Base-by-base conservation (phyloP, 2,329 filamentous ascomycete genomes). In the Colletotrichum tanaceti region DNA sequence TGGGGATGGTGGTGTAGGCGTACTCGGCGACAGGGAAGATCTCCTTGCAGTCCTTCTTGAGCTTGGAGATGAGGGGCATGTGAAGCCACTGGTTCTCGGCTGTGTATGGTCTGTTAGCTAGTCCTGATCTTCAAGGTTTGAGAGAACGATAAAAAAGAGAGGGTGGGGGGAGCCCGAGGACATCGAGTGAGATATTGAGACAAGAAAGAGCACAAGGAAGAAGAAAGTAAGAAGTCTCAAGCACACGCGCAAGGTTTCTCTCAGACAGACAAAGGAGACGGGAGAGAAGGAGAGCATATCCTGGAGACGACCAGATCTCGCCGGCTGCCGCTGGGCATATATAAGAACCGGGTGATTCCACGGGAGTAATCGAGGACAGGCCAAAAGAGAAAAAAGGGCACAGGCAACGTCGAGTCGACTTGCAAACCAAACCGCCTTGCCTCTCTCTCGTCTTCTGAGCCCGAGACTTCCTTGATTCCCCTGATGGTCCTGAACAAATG, bases 1-100 rank as follows among this genome's bases (percentile, higher is more conserved):
- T 99, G 69, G 96, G 96, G 82, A 99, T 99, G 77, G 95, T 98
- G 78, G 95, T 98, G 89, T 98, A 99, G 76, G 93, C 96, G 85
- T 98, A 99, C 85, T 99, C 96, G 81, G 92, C 96, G 72, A 93
- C 93, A 73, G 96, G 94, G 91, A 99, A 99, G 82, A 99, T 93
- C 82, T 96, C 91, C 82, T 91, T 91, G 91, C 95, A 98, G 79
- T 94, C 89, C 88, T 97, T 94, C 90, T 97, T 97, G 78, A 99
- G 91, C 85, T 95, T 89, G 80, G 90, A 89, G 84, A 99, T 99
- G 77, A 99, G 90, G 70, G 91, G 87, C 76, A 99, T 89, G 86
- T 99, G 96, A 70, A 99, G 92, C 96, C 96, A 99, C 85, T 97
- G 94, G 90, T 97, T 99, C 88, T 99, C 96, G 76, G 94, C 96